Evolutionary conservation across 768 basidiomycete species (phyloP).

Genomic region (Albatrellus ellisii): DNA sequence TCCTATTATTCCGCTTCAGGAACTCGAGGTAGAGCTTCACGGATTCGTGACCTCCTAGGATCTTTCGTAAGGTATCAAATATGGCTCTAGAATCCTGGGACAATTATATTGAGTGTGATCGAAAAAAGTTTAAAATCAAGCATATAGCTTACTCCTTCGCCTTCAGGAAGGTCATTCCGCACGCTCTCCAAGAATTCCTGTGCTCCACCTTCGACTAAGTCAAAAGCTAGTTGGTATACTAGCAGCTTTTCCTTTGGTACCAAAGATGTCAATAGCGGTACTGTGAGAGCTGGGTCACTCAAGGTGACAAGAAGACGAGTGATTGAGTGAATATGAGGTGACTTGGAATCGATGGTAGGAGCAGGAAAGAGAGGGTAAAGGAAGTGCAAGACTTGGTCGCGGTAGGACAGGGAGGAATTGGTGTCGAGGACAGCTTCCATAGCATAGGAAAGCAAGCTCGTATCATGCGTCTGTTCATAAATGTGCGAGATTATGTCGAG

Average conservation of each 20-base stretch:
- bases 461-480: slow-evolving; percentile 62
- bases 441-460: slow-evolving; percentile 73
- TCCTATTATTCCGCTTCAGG: slow-evolving; percentile 87
- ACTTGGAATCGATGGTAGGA: slow-evolving; percentile 56
- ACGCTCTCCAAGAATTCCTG: slow-evolving; percentile 85
- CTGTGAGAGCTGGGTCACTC: slow-evolving; percentile 67
- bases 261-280: slow-evolving; percentile 59
- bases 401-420: slow-evolving; percentile 76
- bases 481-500: slow-evolving; percentile 77
- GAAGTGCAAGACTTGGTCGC: slow-evolving; percentile 68
- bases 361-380: slow-evolving; percentile 79
- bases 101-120: neutral
- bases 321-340: slow-evolving; percentile 65
- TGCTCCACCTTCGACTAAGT: slow-evolving; percentile 85
- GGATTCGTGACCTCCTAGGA: slow-evolving; percentile 83
- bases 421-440: slow-evolving; percentile 89
- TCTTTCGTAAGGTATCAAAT: slow-evolving; percentile 67
- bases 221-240: slow-evolving; percentile 93
- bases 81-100: slow-evolving; percentile 47
- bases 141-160: slow-evolving; percentile 36
- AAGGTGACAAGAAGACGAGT: slow-evolving; percentile 86
- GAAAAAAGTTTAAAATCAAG: neutral
- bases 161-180: slow-evolving; percentile 53
- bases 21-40: slow-evolving; percentile 93
- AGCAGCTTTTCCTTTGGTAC: slow-evolving; percentile 59